phyloP scores from a whole-genome alignment of 2,329 filamentous ascomycete species.

The Pseudogymnoascus destructans region DNA sequence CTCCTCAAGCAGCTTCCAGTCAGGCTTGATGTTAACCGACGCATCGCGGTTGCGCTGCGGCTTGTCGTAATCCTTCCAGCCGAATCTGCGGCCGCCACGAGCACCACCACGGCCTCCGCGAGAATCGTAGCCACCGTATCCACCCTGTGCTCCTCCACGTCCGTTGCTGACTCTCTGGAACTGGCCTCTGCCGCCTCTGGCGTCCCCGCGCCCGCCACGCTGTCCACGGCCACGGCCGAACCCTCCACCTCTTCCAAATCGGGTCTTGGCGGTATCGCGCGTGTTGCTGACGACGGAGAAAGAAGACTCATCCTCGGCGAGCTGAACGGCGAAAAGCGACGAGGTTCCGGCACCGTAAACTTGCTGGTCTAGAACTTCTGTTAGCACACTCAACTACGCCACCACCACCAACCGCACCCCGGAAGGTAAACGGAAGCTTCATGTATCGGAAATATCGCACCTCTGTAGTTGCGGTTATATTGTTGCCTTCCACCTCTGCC shows the following conservation, averaged over 20 bases:
- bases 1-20: conserved; percentile 93
- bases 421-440: not conserved
- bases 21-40: conserved; percentile 88
- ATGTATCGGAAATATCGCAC: conserved; percentile 35
- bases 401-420: not conserved
- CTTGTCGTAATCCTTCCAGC: conserved; percentile 99
- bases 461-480: conserved; percentile 88
- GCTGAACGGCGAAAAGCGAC: conserved; percentile 78
- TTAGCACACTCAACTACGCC: not conserved
- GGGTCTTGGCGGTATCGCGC: conserved; percentile 69
- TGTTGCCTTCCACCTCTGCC: conserved; percentile 65
- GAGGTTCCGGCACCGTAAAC: conserved; percentile 86
- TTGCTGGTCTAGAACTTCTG: conserved; percentile 62
- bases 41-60: conserved; percentile 91
- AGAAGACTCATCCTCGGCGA: conserved; percentile 87
- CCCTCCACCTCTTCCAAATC: conserved; percentile 80
- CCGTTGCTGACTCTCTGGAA: conserved; percentile 61
- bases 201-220: conserved; percentile 63
- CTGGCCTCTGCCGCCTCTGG: conserved; percentile 44
- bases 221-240: conserved; percentile 65
- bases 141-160: conserved; percentile 50
- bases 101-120: conserved; percentile 58
- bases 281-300: conserved; percentile 98
- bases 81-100: conserved; percentile 73
- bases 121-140: conserved; percentile 55